phyloP scores from a whole-genome alignment of 306 rosid genomes.

The Carpinus fangiana region DNA sequence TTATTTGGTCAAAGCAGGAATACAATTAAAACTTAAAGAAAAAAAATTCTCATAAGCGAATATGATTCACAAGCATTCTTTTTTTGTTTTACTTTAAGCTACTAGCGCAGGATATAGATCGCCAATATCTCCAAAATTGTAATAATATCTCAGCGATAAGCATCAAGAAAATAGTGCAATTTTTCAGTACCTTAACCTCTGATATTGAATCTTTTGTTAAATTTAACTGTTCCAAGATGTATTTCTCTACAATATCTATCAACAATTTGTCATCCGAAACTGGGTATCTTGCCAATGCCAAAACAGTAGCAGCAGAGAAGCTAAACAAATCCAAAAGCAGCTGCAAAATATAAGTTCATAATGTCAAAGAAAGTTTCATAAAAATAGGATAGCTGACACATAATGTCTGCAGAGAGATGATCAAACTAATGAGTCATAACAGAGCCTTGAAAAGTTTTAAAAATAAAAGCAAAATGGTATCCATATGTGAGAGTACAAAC shows the following conservation, averaged over 20 bases:
- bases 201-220: conserved; percentile 58
- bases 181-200: conserved; percentile 61
- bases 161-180: conserved; percentile 11
- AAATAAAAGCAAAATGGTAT: neutral
- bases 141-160: neutral
- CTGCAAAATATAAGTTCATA: conserved; percentile 49
- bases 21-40: too few species aligned
- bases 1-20: too few species aligned
- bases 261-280: conserved; percentile 43
- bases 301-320: conserved; percentile 58
- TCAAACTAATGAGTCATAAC: neutral
- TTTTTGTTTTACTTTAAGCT: too few species aligned
- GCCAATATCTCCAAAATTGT: too few species aligned
- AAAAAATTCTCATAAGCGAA: too few species aligned
- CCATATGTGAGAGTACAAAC: neutral
- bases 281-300: conserved; percentile 57
- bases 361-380: conserved; percentile 24
- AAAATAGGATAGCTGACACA: conserved; percentile 15
- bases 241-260: conserved; percentile 49
- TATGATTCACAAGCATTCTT: too few species aligned
- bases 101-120: too few species aligned
- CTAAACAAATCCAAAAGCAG: conserved; percentile 65
- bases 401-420: conserved; percentile 12
- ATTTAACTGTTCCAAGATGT: conserved; percentile 58
- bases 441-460: neutral